phyloP scores from a whole-genome alignment of 108 stramenopile genomes.

The Chaetoceros muelleri region DNA sequence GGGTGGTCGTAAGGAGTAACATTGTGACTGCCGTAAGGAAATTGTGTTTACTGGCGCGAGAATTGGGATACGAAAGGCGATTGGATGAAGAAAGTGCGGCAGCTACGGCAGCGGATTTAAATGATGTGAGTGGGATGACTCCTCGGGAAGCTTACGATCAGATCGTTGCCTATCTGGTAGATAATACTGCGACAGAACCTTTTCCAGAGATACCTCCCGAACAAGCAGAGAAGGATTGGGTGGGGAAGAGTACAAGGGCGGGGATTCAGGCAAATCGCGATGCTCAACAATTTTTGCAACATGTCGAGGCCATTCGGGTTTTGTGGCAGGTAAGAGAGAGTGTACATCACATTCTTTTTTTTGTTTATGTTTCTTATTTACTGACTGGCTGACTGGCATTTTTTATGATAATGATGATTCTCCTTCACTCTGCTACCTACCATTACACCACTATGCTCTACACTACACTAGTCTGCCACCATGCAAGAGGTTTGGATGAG shows the following conservation, averaged over 20 bases:
- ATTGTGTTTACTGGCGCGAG: slow-evolving; percentile 46
- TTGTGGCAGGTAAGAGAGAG: slow-evolving; percentile 71
- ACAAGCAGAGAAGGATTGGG: slow-evolving; percentile 62
- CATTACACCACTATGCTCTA: neutral
- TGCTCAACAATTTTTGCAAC: slow-evolving; percentile 70
- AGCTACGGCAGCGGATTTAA: slow-evolving; percentile 14
- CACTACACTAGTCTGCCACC: slow-evolving; percentile 38
- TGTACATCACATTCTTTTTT: neutral
- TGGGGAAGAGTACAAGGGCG: slow-evolving; percentile 71
- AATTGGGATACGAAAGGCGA: slow-evolving; percentile 49
- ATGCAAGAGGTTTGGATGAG: slow-evolving; percentile 73
- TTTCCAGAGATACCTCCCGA: slow-evolving; percentile 17
- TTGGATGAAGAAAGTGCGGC: slow-evolving; percentile 46
- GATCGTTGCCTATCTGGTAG: slow-evolving; percentile 47
- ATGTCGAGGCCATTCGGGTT: slow-evolving; percentile 60
- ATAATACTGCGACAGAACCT: slow-evolving; percentile 42
- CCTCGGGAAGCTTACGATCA: slow-evolving; percentile 59
- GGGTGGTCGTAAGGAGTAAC: slow-evolving; percentile 74
- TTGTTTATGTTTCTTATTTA: neutral
- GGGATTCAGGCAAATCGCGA: slow-evolving; percentile 76
- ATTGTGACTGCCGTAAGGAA: slow-evolving; percentile 71
- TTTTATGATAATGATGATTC: neutral
- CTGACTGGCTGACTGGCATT: neutral
- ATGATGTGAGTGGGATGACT: slow-evolving; percentile 30
- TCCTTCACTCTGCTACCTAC: neutral